These are phyloP conservation scores for Phoma herbarum DNA, from an alignment of 2,329 filamentous ascomycete species.

Conservation along the genomic window DNA sequence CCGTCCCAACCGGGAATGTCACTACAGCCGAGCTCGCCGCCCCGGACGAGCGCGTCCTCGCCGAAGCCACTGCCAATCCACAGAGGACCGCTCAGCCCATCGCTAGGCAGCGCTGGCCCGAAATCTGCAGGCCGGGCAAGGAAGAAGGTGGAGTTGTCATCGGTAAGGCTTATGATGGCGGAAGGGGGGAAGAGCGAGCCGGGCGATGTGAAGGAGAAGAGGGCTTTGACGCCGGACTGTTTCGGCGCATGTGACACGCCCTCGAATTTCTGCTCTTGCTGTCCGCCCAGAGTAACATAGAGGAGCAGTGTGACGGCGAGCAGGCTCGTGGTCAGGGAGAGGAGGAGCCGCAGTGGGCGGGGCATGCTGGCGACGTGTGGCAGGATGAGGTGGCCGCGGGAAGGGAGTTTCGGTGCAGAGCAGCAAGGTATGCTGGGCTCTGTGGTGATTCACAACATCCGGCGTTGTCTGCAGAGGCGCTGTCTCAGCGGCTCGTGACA, in stretches of 20 bases:
- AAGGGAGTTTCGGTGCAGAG: slow-evolving; percentile 14
- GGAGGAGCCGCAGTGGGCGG: slow-evolving; percentile 48
- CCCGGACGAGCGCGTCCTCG: slow-evolving; percentile 73
- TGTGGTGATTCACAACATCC: slow-evolving; percentile 19
- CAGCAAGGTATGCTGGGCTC: slow-evolving; percentile 38
- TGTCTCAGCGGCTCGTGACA: slow-evolving; percentile 19
- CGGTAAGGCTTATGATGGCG: slow-evolving; percentile 92
- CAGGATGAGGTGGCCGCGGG: slow-evolving; percentile 11
- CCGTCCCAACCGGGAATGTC: slow-evolving; percentile 91
- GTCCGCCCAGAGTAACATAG: slow-evolving; percentile 46
- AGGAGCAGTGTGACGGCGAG: slow-evolving; percentile 56
- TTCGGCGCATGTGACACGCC: slow-evolving; percentile 33
- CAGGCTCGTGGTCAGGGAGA: slow-evolving; percentile 56
- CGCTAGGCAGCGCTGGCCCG: slow-evolving; percentile 77
- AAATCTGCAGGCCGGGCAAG: slow-evolving; percentile 92
- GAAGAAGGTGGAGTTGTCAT: slow-evolving; percentile 98
- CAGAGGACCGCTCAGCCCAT: slow-evolving; percentile 84
- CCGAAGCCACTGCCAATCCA: slow-evolving; percentile 95
- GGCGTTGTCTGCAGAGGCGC: slow-evolving; percentile 13
- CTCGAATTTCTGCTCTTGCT: slow-evolving; percentile 30
- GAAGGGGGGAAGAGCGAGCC: slow-evolving; percentile 94
- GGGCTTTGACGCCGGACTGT: slow-evolving; percentile 49
- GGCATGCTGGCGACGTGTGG: slow-evolving; percentile 38
- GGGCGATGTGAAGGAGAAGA: slow-evolving; percentile 64
- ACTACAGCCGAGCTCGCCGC: slow-evolving; percentile 92